Base-by-base conservation (phyloP, 2,329 filamentous ascomycete genomes). In the Chrysosporium keratinophilum region DNA sequence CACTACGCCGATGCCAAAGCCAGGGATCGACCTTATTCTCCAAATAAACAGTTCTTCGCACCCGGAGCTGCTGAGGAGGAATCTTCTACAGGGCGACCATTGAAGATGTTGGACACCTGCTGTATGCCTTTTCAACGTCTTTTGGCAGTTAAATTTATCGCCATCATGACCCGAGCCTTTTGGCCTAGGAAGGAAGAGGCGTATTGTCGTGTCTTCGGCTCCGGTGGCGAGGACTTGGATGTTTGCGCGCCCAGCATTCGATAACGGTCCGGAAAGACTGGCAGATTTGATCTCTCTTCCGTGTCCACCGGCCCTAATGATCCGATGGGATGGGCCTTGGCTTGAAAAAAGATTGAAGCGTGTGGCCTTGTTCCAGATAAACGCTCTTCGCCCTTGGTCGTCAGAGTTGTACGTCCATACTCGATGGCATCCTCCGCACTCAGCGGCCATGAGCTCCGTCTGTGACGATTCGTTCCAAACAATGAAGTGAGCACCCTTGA, bases 31-130 rank as follows among this genome's bases (percentile, higher is more conserved):
- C 45, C 73, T 74, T 34, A 91, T 68, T 40, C 80, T 78, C 91
- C 93, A 98, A 10, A 90, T 78, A 61, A 84, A 91, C 58, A 97
- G 85, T 68, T 98, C 91, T 66, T 96, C 91, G 57, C 82, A 84
- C 0, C 90, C 93, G 5, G 81, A 88, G 62, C 88, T 90, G 59
- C 87, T 95, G 65, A 97, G 86, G 1, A 98, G 78, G 61, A 84
- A 85, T 1, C 74, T 67, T 1, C 84, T 79, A 45, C 80, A 77
- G 0, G 67, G 65, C 1, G 85, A 81, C 87, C 88, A 97, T 56
- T 78, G 78, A 0, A 95, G 73, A 57, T 83, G 78, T 66, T 96
- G 91, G 6, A 97, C 80, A 0, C 91, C 93, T 0, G 88, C 84
- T 1, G 82, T 84, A 65, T 98, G 93, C 52, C 80, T 81, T 59